Evolutionary conservation across 352 stramenopile genomes (phyloP).

Genomic region (Blastocystis sp.): DNA sequence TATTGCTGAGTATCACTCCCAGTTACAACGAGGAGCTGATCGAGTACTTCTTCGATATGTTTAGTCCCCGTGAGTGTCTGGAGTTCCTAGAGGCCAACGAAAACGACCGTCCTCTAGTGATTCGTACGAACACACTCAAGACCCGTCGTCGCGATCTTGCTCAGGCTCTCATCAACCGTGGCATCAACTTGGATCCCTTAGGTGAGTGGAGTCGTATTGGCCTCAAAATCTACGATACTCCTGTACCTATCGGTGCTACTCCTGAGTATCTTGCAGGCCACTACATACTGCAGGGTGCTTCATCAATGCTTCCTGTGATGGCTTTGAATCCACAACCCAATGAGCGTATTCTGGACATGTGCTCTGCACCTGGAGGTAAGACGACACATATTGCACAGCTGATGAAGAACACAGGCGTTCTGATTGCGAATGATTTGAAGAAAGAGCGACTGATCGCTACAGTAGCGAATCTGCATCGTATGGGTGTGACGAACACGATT

Average conservation of each 20-base stretch:
- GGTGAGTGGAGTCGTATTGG: slow-evolving; percentile 97
- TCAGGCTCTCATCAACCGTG: slow-evolving; percentile 93
- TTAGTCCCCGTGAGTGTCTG: slow-evolving; percentile 69
- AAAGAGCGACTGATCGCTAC: slow-evolving; percentile 91
- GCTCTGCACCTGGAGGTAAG: slow-evolving; percentile 93
- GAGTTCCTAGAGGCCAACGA: slow-evolving; percentile 98
- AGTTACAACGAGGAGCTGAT: slow-evolving; percentile 94
- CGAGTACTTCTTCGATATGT: slow-evolving; percentile 80
- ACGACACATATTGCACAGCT: slow-evolving; percentile 97
- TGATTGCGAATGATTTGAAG: slow-evolving; percentile 98
- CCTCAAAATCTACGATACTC: slow-evolving; percentile 94
- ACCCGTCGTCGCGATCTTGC: slow-evolving; percentile 92
- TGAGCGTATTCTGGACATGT: slow-evolving; percentile 96
- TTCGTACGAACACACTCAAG: slow-evolving; percentile 99
- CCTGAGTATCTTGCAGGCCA: slow-evolving; percentile 98
- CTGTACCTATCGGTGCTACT: slow-evolving; percentile 95
- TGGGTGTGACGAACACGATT: slow-evolving; percentile 94
- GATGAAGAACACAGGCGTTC: slow-evolving; percentile 96
- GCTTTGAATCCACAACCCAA: slow-evolving; percentile 88
- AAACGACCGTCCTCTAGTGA: slow-evolving; percentile 89
- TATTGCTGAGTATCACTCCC: background rate
- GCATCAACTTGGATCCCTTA: slow-evolving; percentile 93
- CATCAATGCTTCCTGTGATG: slow-evolving; percentile 96
- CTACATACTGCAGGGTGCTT: slow-evolving; percentile 97
- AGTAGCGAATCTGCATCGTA: slow-evolving; percentile 93